These are phyloP conservation scores for Dioscorea dumetorum DNA, from an alignment of 106 monocot species.

Conservation along the genomic window DNA sequence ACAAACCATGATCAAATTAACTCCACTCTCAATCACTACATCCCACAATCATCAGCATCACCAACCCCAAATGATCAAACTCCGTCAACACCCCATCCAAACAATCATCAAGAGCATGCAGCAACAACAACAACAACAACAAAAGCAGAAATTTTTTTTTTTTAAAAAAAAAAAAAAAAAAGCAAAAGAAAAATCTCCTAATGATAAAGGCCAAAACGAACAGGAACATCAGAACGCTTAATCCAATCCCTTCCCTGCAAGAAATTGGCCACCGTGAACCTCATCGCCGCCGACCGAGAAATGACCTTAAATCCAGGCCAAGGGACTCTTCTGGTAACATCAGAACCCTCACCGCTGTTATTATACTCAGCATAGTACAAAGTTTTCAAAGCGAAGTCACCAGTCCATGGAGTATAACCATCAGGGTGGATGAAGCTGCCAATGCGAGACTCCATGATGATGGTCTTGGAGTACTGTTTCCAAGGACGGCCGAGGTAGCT, in stretches of 20 bases:
- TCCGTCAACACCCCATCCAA: no score
- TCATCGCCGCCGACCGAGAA: slow-evolving; percentile 13
- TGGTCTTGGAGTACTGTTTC: slow-evolving; percentile 51
- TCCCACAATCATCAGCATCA: no score
- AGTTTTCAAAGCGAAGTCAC: slow-evolving; percentile 34
- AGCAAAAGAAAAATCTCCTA: no score
- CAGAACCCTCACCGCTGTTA: slow-evolving; percentile 43
- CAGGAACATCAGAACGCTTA: slow-evolving; percentile 1
- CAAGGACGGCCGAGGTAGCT: slow-evolving; percentile 72
- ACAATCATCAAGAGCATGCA: no score
- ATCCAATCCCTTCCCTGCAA: slow-evolving; percentile 52
- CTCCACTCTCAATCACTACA: no score
- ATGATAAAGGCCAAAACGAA: not conserved
- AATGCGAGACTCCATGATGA: slow-evolving; percentile 62
- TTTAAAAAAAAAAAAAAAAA: no score
- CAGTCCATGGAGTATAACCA: slow-evolving; percentile 61
- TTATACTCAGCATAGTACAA: slow-evolving; percentile 58
- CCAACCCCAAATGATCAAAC: no score
- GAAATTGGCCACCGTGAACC: slow-evolving; percentile 54
- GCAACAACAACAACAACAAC: no score
- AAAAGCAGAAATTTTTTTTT: no score
- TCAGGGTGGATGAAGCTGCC: slow-evolving; percentile 38
- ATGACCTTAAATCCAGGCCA: slow-evolving; percentile 66
- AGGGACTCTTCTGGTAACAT: slow-evolving; percentile 24
- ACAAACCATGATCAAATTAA: no score